Evolutionary conservation across 1,284 basidiomycete genomes (phyloP), one percentile per base, ranked within the genome.

Genomic region (Trametes polyzona): DNA sequence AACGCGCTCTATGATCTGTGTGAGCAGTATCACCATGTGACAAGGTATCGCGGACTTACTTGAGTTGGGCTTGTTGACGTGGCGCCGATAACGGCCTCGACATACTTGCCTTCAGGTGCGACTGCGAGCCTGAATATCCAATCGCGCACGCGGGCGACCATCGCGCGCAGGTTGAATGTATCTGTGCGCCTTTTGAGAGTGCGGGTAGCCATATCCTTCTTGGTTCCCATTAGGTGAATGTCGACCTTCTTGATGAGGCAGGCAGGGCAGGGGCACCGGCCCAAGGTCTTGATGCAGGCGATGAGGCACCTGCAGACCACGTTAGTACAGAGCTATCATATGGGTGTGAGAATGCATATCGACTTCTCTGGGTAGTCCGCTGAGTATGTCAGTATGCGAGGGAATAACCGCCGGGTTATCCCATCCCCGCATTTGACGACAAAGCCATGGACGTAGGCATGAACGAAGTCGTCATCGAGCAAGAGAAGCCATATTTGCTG

Each of bases 281-380:
- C 66, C 5, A 67, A 55, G 26, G 39, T 57, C 17, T 57, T 47
- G 16, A 43, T 16, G 19, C 42, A 30, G 2, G 14, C 9, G 9
- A 30, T 4, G 10, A 30, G 27, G 5, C 8, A 19, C 29, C 42
- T 44, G 37, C 9, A 4, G 27, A 32, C 2, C 8, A 30, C 11
- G 5, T 32, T 11, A 44, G 30, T 32, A 8, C 30, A 16, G 2
- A 21, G 2, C 14, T 11, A 3, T 12, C 8, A 19, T 3, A 2
- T 17, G 7, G 42, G 7, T 12, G 23, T 7, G n/a, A n/a, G n/a
- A n/a, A n/a, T n/a, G n/a, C n/a, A n/a, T 14, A 37, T 60, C 24
- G 46, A 67, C 65, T 65, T 65, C 44, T 69, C 67, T 4, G 65
- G 61, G 65, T 76, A 78, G 55, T 78, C 76, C 0, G 72, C 65